phyloP scores from a whole-genome alignment of 768 basidiomycete genomes.

The Dentipellis fragilis region DNA sequence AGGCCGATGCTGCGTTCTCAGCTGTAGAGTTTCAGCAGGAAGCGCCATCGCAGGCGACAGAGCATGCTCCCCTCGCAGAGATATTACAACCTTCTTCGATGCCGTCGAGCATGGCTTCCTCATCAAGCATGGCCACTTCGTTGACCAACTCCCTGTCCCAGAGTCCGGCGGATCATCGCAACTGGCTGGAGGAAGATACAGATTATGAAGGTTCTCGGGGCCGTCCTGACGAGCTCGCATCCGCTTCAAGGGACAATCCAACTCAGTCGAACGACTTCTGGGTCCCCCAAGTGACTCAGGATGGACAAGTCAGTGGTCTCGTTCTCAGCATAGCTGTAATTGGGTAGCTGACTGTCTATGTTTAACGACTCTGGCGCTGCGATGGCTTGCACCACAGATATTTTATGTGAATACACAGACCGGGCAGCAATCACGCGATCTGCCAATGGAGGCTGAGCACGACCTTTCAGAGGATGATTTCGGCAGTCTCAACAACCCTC shows the following conservation, averaged over 20 bases:
- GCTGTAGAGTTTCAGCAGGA: constrained; percentile 28
- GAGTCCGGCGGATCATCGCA: constrained; percentile 32
- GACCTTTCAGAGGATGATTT: constrained; percentile 56
- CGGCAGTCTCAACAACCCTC: constrained; percentile 44
- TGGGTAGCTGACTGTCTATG: background rate
- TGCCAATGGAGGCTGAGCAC: constrained; percentile 67
- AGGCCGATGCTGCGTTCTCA: constrained; percentile 59
- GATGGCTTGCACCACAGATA: constrained; percentile 45
- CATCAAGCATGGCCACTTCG: constrained; percentile 30
- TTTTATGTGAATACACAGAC: constrained; percentile 91
- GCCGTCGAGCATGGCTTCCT: constrained; percentile 18
- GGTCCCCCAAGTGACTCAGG: constrained; percentile 77
- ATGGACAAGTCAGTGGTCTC: constrained; percentile 64
- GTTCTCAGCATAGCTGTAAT: background rate
- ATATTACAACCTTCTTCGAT: constrained; percentile 5
- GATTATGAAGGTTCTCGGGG: constrained; percentile 21
- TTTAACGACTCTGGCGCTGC: constrained; percentile 2
- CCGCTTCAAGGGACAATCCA: constrained; percentile 18
- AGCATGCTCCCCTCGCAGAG: constrained; percentile 10
- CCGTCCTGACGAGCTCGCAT: constrained; percentile 24
- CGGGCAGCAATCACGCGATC: constrained; percentile 70
- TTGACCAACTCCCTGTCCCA: background rate
- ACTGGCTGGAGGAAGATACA: constrained; percentile 47
- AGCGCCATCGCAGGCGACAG: constrained; percentile 14
- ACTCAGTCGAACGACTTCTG: constrained; percentile 70